These are phyloP conservation scores for Viridothelium virens DNA, from an alignment of 495 filamentous ascomycete species.

Conservation along the genomic window DNA sequence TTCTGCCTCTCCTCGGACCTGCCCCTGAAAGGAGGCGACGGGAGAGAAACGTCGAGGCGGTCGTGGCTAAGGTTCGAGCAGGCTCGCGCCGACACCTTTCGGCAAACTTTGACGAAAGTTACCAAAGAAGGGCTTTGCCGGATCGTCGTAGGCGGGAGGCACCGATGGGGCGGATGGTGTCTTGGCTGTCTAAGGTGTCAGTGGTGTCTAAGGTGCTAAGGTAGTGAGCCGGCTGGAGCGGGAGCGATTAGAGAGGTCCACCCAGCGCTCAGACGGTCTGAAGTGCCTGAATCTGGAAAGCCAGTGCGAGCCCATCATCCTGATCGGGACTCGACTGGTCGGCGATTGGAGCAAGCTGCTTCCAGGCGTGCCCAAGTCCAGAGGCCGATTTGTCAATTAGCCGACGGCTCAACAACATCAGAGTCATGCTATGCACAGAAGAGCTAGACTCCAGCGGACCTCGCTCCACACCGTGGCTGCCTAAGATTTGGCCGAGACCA, in stretches of 20 bases:
- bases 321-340: not conserved
- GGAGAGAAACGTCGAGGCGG: no score
- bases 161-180: not conserved
- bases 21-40: no score
- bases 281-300: not conserved
- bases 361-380: not conserved
- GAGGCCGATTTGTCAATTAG: constrained; percentile 9
- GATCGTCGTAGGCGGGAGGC: not conserved
- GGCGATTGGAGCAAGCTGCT: not conserved
- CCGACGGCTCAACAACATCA: not conserved
- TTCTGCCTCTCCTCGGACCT: not conserved
- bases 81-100: no score
- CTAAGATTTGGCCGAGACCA: constrained; percentile 9
- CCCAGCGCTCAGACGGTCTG: no score
- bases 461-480: constrained; percentile 8
- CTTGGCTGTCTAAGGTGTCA: no score
- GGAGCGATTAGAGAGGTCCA: no score
- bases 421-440: not conserved
- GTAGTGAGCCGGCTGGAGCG: no score
- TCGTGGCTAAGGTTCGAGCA: no score
- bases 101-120: no score
- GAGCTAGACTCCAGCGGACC: not conserved
- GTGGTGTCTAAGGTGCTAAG: no score
- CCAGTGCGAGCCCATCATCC: not conserved
- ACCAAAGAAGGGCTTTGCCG: no score